Percentiles rank a stretch among this genome's conserved stretches.
Evolutionary conservation across 306 rosid species (phyloP).

Genomic region (Cucumis cinereus): DNA sequence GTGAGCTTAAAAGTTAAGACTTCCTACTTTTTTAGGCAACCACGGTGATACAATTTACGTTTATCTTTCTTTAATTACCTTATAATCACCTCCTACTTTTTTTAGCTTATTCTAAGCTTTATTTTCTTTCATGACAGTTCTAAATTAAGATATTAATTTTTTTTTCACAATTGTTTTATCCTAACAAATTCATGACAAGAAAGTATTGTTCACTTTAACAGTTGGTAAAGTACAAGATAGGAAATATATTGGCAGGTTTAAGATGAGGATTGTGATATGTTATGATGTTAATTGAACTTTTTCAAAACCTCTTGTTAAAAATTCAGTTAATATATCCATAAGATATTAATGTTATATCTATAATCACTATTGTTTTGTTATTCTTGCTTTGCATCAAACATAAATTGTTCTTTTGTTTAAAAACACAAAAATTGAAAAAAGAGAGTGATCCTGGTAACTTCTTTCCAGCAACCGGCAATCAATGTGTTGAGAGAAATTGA

Average conservation of each 20-base stretch:
- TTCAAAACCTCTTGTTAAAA: neutral
- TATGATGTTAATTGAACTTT: neutral
- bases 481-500: constrained; percentile 49
- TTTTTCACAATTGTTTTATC: too few relatives aligned
- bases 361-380: neutral
- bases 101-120: neutral
- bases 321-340: neutral
- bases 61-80: neutral
- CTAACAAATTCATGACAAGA: neutral
- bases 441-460: neutral
- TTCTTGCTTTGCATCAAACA: neutral
- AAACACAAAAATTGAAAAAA: neutral
- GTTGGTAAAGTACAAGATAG: neutral
- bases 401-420: neutral
- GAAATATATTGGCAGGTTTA: neutral
- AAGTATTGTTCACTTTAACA: neutral
- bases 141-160: neutral
- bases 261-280: neutral
- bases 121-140: neutral
- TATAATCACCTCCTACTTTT: neutral
- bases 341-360: neutral
- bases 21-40: neutral
- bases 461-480: constrained; percentile 58
- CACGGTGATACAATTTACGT: neutral
- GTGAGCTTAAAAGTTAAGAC: neutral